Evolutionary conservation across 805 yeast species (phyloP).

Genomic region (Tetrapisispora phaffii): DNA sequence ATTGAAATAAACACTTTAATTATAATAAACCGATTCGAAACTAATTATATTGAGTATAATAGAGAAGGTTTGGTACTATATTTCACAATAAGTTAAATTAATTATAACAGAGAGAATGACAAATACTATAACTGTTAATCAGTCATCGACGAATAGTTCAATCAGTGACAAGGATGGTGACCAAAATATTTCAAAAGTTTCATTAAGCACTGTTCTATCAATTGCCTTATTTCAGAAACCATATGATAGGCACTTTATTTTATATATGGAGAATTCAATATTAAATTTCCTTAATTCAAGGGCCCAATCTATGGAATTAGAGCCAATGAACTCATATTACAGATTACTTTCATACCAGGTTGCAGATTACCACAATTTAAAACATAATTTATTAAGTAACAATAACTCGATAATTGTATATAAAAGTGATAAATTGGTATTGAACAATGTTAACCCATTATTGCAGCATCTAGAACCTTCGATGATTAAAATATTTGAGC

Average conservation of each 20-base stretch:
- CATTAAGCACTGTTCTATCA: constrained; percentile 27
- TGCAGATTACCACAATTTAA: constrained; percentile 55
- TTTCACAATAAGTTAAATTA: too few relatives aligned
- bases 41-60: too few relatives aligned
- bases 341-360: constrained; percentile 59
- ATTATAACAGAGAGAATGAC: not conserved
- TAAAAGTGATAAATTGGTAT: constrained; percentile 27
- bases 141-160: not conserved
- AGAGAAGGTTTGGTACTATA: not conserved
- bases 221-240: constrained; percentile 34
- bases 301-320: constrained; percentile 34
- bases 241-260: constrained; percentile 41
- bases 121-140: not conserved
- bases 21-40: too few relatives aligned
- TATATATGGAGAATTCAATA: constrained; percentile 40
- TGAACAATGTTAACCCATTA: constrained; percentile 8
- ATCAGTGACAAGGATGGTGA: not conserved
- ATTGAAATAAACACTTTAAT: too few relatives aligned
- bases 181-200: not conserved
- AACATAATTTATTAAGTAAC: constrained; percentile 41
- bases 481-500: not conserved
- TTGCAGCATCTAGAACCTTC: constrained; percentile 15
- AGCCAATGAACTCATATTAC: constrained; percentile 58
- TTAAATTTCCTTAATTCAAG: constrained; percentile 36
- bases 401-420: constrained; percentile 39